Percentiles rank a stretch among this genome's conserved stretches.
Evolutionary conservation across 306 rosid species (phyloP).

Genomic region (Begonia loranthoides): DNA sequence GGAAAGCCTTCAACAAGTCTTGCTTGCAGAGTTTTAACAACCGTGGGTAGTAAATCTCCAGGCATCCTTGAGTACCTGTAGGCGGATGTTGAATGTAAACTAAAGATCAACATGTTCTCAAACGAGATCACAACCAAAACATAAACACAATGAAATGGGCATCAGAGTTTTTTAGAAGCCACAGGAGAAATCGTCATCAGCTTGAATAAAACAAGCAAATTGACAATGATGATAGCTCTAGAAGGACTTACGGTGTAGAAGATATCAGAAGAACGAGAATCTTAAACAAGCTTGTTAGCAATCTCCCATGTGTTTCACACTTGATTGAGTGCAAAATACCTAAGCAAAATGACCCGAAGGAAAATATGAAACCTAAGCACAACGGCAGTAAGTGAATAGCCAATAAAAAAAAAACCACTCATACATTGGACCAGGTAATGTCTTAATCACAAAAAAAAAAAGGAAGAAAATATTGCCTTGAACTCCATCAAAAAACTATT

Average conservation of each 20-base stretch:
- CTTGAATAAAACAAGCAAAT: background rate
- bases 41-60: conserved; percentile 53
- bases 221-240: conserved; percentile 2
- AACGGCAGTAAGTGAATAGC: background rate
- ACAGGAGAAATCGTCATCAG: no score
- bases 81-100: conserved; percentile 4
- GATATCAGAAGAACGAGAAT: conserved; percentile 67
- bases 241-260: conserved; percentile 70
- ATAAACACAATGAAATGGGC: background rate
- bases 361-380: background rate
- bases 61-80: conserved; percentile 91
- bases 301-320: conserved; percentile 50
- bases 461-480: no score
- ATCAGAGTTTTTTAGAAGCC: no score
- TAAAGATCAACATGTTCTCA: conserved; percentile 2
- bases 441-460: no score
- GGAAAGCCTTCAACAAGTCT: conserved; percentile 61
- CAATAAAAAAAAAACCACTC: no score
- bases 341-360: conserved; percentile 18
- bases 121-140: background rate
- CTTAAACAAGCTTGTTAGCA: conserved; percentile 76
- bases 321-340: conserved; percentile 67
- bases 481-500: no score
- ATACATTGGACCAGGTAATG: no score
- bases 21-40: conserved; percentile 46